phyloP scores from a whole-genome alignment of 2,329 filamentous ascomycete species.

The Tolypocladium amazonense region DNA sequence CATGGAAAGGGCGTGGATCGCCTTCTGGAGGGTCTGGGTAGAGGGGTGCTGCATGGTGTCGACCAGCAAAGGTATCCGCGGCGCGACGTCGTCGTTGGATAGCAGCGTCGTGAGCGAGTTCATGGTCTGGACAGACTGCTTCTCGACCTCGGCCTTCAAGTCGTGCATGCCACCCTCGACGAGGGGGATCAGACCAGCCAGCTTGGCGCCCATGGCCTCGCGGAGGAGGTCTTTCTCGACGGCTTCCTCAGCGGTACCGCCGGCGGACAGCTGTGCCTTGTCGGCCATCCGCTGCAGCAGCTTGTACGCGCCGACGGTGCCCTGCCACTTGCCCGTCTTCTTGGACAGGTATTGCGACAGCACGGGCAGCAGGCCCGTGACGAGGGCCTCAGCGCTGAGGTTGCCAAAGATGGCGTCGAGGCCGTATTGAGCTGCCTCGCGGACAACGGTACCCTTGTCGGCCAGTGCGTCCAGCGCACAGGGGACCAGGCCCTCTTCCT shows the following conservation, averaged over 20 bases:
- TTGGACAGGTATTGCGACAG: slow-evolving; percentile 68
- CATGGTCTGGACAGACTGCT: slow-evolving; percentile 90
- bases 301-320: slow-evolving; percentile 75
- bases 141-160: slow-evolving; percentile 77
- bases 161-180: slow-evolving; percentile 95
- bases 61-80: slow-evolving; percentile 82
- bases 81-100: slow-evolving; percentile 93
- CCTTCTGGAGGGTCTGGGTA: slow-evolving; percentile 79
- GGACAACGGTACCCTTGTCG: slow-evolving; percentile 82
- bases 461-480: slow-evolving; percentile 74
- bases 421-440: slow-evolving; percentile 87
- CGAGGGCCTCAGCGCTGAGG: slow-evolving; percentile 71
- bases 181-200: slow-evolving; percentile 80
- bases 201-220: slow-evolving; percentile 78
- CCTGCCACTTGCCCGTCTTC: slow-evolving; percentile 93
- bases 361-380: slow-evolving; percentile 70
- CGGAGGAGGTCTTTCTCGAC: slow-evolving; percentile 80
- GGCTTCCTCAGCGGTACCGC: slow-evolving; percentile 70
- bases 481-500: slow-evolving; percentile 63
- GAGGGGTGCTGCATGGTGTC: slow-evolving; percentile 94
- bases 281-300: slow-evolving; percentile 89
- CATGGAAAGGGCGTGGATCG: slow-evolving; percentile 91
- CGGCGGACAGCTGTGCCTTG: slow-evolving; percentile 79
- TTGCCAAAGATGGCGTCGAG: slow-evolving; percentile 78
- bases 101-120: slow-evolving; percentile 78